Conservation (phyloP, 129 eudicot species). For the Tagetes patula region DNA sequence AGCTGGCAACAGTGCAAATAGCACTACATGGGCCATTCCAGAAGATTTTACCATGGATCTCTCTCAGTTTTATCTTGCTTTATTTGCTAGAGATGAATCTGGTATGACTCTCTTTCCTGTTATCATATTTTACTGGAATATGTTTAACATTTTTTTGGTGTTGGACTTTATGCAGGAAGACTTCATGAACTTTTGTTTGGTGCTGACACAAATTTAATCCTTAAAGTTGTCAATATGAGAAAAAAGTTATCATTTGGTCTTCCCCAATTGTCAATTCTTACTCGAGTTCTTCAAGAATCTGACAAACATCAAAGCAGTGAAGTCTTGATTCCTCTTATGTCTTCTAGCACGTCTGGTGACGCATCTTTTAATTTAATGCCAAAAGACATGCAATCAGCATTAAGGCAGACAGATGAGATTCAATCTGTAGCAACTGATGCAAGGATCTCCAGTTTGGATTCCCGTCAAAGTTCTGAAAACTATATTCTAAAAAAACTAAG, state of each 20-base stretch:
- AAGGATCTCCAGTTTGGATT: constrained; percentile 44
- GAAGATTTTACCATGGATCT: constrained; percentile 52
- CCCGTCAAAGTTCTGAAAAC: constrained; percentile 41
- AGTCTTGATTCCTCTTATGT: constrained; percentile 45
- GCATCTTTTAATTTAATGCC: constrained; percentile 27
- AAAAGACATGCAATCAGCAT: constrained; percentile 26
- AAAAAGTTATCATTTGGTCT: constrained; percentile 49
- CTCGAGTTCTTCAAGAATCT: constrained; percentile 46
- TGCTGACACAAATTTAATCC: constrained; percentile 49
- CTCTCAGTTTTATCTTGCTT: constrained; percentile 56
- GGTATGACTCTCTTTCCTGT: constrained; percentile 46
- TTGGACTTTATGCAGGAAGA: constrained; percentile 55
- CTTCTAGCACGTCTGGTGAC: constrained; percentile 36
- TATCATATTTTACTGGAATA: neutral
- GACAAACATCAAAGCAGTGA: constrained; percentile 40
- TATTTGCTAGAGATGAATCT: constrained; percentile 58
- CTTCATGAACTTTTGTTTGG: constrained; percentile 64
- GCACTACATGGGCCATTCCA: constrained; percentile 37
- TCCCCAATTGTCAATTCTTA: constrained; percentile 63
- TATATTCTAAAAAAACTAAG: constrained; percentile 58
- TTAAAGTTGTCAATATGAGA: constrained; percentile 40
- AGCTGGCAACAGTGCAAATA: constrained; percentile 31
- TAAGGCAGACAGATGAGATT: constrained; percentile 31
- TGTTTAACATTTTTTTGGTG: constrained; percentile 26
- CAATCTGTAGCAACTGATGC: constrained; percentile 36